A percentile compares a stretch with the other conserved stretches of the same genome.
Conservation (phyloP, 108 stramenopile genomes). For the Pseudonitzschia multistriata region DNA sequence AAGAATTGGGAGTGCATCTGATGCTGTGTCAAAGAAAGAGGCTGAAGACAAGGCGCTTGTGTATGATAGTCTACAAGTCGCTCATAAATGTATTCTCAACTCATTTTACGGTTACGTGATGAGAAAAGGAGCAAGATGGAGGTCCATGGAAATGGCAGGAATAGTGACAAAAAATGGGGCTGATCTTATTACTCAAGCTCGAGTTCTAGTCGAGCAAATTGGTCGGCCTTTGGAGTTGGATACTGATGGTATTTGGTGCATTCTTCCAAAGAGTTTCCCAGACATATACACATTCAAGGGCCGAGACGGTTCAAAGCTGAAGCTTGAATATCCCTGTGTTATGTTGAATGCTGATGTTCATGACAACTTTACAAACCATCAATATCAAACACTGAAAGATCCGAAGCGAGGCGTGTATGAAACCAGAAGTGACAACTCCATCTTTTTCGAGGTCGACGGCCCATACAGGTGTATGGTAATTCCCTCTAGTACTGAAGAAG, state of each 20-base stretch:
- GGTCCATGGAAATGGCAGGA: conserved; percentile 99
- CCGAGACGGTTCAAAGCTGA: conserved; percentile 70
- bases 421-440: conserved; percentile 94
- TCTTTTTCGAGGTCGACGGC: conserved; percentile 99
- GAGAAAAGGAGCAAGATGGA: conserved; percentile 99
- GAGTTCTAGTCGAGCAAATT: conserved; percentile 93
- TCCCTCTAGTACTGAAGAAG: conserved; percentile 98
- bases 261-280: conserved; percentile 96
- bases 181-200: conserved; percentile 95
- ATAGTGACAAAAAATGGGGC: conserved; percentile 99
- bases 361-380: conserved; percentile 98
- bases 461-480: conserved; percentile 99
- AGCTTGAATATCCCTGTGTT: conserved; percentile 94
- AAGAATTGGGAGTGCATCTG: conserved; percentile 77
- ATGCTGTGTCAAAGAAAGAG: conserved; percentile 85
- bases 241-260: conserved; percentile 99
- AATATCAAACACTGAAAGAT: conserved; percentile 93
- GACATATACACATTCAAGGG: conserved; percentile 87
- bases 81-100: conserved; percentile 98
- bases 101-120: conserved; percentile 97
- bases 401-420: conserved; percentile 81
- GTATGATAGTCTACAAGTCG: conserved; percentile 98
- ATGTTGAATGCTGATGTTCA: conserved; percentile 99
- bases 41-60: conserved; percentile 92
- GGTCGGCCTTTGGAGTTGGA: conserved; percentile 98